phyloP scores from a whole-genome alignment of 352 stramenopile species.

The Blastocystis sp. region DNA sequence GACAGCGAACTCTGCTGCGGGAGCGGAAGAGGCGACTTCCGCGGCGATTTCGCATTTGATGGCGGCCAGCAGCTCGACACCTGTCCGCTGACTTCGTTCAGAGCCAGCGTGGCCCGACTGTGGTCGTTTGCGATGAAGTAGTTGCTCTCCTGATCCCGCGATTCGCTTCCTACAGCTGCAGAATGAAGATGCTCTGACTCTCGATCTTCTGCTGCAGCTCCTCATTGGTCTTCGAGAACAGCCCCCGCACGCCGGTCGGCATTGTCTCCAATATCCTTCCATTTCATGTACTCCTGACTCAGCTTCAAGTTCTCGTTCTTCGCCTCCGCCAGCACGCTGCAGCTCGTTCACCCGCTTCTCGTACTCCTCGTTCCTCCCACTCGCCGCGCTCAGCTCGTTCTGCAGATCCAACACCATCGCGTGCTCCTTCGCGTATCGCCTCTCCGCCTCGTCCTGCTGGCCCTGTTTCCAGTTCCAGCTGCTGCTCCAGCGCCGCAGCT shows the following conservation, averaged over 20 bases:
- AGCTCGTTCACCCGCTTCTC: slow-evolving; percentile 48
- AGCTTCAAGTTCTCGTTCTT: slow-evolving; percentile 42
- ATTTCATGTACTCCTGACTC: slow-evolving; percentile 53
- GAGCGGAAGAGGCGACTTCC: background rate
- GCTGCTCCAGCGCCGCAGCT: background rate
- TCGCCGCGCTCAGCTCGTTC: background rate
- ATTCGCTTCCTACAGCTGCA: slow-evolving; percentile 41
- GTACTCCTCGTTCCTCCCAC: slow-evolving; percentile 8
- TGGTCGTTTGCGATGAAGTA: slow-evolving; percentile 33
- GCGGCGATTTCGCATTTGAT: slow-evolving; percentile 45
- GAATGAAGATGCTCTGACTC: slow-evolving; percentile 37
- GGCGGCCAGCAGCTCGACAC: slow-evolving; percentile 23
- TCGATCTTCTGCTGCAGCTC: slow-evolving; percentile 31
- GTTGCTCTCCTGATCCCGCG: slow-evolving; percentile 36
- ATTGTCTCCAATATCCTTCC: slow-evolving; percentile 29
- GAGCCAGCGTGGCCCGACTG: slow-evolving; percentile 20
- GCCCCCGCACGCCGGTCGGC: slow-evolving; percentile 7
- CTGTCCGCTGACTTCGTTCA: slow-evolving; percentile 41
- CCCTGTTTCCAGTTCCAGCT: background rate
- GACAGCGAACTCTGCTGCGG: background rate
- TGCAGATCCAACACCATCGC: slow-evolving; percentile 13
- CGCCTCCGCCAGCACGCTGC: slow-evolving; percentile 29
- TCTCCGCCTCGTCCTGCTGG: background rate
- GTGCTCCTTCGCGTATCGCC: slow-evolving; percentile 2
- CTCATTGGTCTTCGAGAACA: slow-evolving; percentile 18